phyloP scores from a whole-genome alignment of 225 moss, liverwort and hornwort species.

The Takakia lepidozioides region DNA sequence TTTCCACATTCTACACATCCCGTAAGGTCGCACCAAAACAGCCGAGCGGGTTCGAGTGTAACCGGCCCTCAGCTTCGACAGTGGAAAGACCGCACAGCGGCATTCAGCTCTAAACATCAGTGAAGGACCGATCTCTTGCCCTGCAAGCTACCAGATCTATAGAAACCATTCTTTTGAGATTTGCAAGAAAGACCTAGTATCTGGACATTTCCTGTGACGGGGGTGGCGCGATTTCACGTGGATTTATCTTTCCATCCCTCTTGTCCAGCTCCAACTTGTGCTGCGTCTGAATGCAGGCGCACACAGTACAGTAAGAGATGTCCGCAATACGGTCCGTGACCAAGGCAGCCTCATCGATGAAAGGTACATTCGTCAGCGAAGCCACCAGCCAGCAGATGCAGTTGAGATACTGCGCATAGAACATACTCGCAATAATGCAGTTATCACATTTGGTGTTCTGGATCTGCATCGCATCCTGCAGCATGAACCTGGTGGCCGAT shows the following conservation, averaged over 20 bases:
- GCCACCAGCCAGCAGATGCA: slow-evolving; percentile 71
- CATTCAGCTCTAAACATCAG: too few species aligned
- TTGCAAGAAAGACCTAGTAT: slow-evolving; percentile 6
- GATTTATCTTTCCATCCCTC: slow-evolving; percentile 64
- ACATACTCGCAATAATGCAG: slow-evolving; percentile 81
- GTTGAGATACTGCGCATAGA: slow-evolving; percentile 74
- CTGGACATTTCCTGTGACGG: slow-evolving; percentile 62
- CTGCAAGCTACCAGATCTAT: too few species aligned
- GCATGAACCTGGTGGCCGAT: slow-evolving; percentile 63
- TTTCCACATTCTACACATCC: too few species aligned
- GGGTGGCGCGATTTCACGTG: slow-evolving; percentile 48
- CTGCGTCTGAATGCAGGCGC: slow-evolving; percentile 93
- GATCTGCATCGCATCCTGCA: slow-evolving; percentile 78
- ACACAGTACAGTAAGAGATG: slow-evolving; percentile 89
- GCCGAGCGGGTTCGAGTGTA: too few species aligned
- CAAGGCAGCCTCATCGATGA: slow-evolving; percentile 67
- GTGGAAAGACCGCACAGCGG: too few species aligned
- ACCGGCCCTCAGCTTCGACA: too few species aligned
- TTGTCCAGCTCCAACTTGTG: slow-evolving; percentile 90
- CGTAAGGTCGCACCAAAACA: too few species aligned
- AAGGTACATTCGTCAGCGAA: slow-evolving; percentile 18
- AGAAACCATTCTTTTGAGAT: too few species aligned
- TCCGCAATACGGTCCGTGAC: slow-evolving; percentile 87
- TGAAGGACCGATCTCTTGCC: too few species aligned
- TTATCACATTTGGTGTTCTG: slow-evolving; percentile 93